Conservation (phyloP, 108 stramenopile genomes). For the Fistulifera solaris region DNA sequence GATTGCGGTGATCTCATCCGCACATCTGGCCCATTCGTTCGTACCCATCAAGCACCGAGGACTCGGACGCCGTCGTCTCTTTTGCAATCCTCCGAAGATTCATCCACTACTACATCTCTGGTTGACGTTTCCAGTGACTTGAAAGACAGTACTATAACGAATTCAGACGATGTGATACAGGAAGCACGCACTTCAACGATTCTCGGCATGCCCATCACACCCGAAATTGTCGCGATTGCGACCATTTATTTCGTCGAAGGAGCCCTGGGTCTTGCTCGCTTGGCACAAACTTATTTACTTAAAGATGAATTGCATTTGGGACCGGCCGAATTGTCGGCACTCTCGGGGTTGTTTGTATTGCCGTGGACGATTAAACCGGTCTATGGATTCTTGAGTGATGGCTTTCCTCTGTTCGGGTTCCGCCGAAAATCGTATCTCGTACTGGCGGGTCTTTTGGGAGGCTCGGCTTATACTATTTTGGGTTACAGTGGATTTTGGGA, state of each 20-base stretch:
- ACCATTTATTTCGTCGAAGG: constrained; percentile 95
- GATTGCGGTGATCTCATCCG: too few species aligned
- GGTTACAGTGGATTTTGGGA: constrained; percentile 41
- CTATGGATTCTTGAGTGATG: constrained; percentile 88
- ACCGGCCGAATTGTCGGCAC: constrained; percentile 83
- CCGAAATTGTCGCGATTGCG: constrained; percentile 78
- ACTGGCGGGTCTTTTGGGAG: constrained; percentile 56
- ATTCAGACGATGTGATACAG: too few species aligned
- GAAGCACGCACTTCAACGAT: too few species aligned
- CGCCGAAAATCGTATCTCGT: constrained; percentile 77
- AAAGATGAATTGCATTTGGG: constrained; percentile 91
- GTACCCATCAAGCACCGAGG: too few species aligned
- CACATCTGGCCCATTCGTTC: too few species aligned
- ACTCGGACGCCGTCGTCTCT: too few species aligned
- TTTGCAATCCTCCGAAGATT: too few species aligned
- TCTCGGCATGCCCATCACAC: constrained; percentile 12
- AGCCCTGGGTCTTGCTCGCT: constrained; percentile 83
- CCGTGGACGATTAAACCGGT: constrained; percentile 94
- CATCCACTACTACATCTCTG: too few species aligned
- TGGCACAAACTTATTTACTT: constrained; percentile 89
- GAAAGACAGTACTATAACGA: too few species aligned
- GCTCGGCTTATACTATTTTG: constrained; percentile 44
- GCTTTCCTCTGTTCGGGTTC: constrained; percentile 81
- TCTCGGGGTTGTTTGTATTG: constrained; percentile 75
- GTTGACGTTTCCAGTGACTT: too few species aligned